Percentiles rank a stretch among this genome's conserved stretches.
Conservation (phyloP, 768 basidiomycete genomes). For the Cyathus striatus region DNA sequence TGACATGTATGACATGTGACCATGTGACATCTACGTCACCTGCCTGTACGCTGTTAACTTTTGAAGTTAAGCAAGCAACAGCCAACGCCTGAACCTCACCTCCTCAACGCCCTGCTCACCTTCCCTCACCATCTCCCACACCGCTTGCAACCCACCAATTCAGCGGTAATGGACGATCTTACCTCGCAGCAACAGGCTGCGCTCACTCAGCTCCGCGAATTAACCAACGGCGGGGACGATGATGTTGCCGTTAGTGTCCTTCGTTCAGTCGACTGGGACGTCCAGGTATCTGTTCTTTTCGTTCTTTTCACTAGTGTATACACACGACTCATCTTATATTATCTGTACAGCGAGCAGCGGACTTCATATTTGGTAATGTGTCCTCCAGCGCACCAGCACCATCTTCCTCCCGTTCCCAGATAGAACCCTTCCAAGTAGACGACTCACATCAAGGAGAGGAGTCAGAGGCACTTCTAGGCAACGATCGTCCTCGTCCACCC, state of each 20-base stretch:
- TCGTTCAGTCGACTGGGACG: constrained; percentile 63
- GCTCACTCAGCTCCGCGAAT: constrained; percentile 44
- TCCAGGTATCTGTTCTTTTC: constrained; percentile 52
- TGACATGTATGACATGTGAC: too few species aligned
- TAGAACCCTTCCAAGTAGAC: constrained; percentile 46
- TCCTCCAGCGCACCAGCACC: constrained; percentile 9
- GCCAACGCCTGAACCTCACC: too few species aligned
- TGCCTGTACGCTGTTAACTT: too few species aligned
- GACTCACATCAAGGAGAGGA: constrained; percentile 29
- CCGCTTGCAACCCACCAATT: too few species aligned
- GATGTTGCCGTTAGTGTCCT: constrained; percentile 60
- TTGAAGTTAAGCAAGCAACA: too few species aligned
- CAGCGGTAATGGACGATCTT: constrained; percentile 16
- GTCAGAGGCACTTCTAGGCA: constrained; percentile 6
- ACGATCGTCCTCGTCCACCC: constrained; percentile 8
- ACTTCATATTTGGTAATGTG: constrained; percentile 55
- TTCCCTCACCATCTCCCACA: too few species aligned
- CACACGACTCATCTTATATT: too few species aligned
- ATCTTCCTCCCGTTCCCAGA: constrained; percentile 6
- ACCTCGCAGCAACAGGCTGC: constrained; percentile 23
- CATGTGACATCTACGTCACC: too few species aligned
- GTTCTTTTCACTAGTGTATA: too few species aligned
- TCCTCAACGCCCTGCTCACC: too few species aligned
- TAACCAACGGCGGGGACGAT: constrained; percentile 56
- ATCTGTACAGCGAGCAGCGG: constrained; percentile 54